Evolutionary conservation across 1,284 basidiomycete genomes (phyloP), one percentile per base, ranked within the genome.

Genomic region (Cryptococcus depauperatus): DNA sequence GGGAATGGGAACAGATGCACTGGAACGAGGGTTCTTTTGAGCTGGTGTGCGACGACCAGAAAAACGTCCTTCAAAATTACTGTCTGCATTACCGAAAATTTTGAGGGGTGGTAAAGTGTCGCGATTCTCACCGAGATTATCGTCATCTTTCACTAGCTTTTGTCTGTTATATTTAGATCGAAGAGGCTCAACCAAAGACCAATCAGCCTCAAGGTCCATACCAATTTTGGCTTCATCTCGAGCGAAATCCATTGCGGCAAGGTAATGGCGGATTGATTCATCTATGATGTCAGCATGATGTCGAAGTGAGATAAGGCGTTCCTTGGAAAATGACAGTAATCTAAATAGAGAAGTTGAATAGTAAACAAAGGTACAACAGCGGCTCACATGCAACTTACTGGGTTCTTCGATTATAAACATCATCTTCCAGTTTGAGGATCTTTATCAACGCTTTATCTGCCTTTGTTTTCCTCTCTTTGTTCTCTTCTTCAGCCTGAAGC

Each of bases 231-330:
- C 54, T 10, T 57, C 53, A 4, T 49, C 37, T 23, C 41, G n/a
- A 2, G 62, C 37, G 19, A 58, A 59, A 37, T 61, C 64, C 14
- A 64, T 51, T 42, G 64, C 59, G 1, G 32, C 29, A 2, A 62
- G 27, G 42, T 55, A 65, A 37, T 62, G 61, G 6, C 46, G 21
- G 21, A 69, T 48, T 3, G 55, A 47, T 3, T 54, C 51, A 28
- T 60, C 53, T 38, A 61, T 52, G 3, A 41, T 40, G 3, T 38
- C 27, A 3, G 58, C 28, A 21, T 51, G 9, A 25, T 9, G 16
- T n/a, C n/a, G n/a, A n/a, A 59, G 22, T n/a, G 22, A 21, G 3
- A 54, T 47, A 14, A 59, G 41, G 13, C 51, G 45, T 5, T 45
- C 35, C 18, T 50, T 46, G 14, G 52, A 55, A n/a, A n/a, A 18